Evolutionary conservation across 2,329 filamentous ascomycete species (phyloP), one percentile per base, ranked within the genome.

Genomic region (Waltergamsia citrina): DNA sequence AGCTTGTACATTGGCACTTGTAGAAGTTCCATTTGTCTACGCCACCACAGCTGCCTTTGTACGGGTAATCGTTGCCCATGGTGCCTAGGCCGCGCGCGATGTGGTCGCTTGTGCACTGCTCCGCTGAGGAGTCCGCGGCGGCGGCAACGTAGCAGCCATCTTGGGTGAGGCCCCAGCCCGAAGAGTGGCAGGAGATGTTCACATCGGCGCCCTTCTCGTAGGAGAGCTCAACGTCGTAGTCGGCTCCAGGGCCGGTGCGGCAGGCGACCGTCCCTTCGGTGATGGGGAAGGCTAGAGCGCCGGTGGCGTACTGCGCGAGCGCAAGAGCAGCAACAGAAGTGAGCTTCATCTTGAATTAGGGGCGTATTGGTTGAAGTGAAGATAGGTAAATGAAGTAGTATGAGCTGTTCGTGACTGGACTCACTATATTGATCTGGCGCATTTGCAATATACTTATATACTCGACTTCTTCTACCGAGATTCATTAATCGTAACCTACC

Each of bases 1-100:
- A 45, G 35, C 41, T 43, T 25, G 40, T 41, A 38, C 41, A 43
- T 27, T 42, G 36, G 38, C 41, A 45, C 31, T 38, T 42, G 36
- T 33, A 41, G 32, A 36, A 45, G 14, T 30, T 32, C 38, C 40
- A 45, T n/a, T 28, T 33, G 27, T 45, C 43, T 16, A 20, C 38
- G 22, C 31, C 29, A 6, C 41, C 35, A 22, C 43, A 45, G 33
- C 38, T 34, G 29, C 35, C 36, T 33, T 36, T 37, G 38, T 45
- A 45, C 16, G 41, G 43, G 33, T 45, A 45, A 40, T 45, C 43
- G 35, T 45, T 27, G 7, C 7, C 25, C 7, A 27, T 27, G 25
- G 12, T 12, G 25, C 25, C 25, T 6, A 15, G 12, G 12, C 22
- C 22, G 22, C n/a, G 22, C 12, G 6, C 25, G 25, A 7, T 15